Conservation (phyloP, 768 basidiomycete species). For the Calvatia gigantea region DNA sequence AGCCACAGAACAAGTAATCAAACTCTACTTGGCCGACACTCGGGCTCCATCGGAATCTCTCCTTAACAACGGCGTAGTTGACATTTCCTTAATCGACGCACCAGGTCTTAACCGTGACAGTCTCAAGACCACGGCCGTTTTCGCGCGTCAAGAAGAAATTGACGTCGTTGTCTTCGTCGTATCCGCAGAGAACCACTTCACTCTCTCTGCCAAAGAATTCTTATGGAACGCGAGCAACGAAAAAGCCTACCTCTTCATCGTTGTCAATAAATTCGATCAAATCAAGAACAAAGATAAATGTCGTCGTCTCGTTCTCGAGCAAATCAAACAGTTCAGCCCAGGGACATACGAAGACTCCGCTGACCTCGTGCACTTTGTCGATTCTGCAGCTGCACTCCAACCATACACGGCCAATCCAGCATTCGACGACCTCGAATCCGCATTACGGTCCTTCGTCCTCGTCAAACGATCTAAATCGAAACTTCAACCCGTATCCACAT, state of each 20-base stretch:
- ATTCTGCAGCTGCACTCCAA: conserved; percentile 74
- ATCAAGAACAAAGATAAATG: conserved; percentile 96
- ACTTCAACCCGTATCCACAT: conserved; percentile 89
- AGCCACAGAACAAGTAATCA: conserved; percentile 69
- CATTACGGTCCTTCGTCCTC: conserved; percentile 91
- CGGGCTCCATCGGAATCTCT: conserved; percentile 79
- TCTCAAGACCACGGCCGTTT: conserved; percentile 90
- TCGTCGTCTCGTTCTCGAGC: conserved; percentile 82
- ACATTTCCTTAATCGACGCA: conserved; percentile 97
- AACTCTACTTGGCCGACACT: conserved; percentile 85
- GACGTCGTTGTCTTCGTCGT: conserved; percentile 99
- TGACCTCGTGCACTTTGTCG: conserved; percentile 98
- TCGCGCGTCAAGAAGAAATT: conserved; percentile 95
- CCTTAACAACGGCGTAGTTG: conserved; percentile 91
- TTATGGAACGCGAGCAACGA: conserved; percentile 90
- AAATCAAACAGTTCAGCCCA: conserved; percentile 92
- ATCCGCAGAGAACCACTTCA: conserved; percentile 98
- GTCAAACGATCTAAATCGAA: conserved; percentile 96
- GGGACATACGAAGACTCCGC: conserved; percentile 85
- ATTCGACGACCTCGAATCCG: conserved; percentile 87
- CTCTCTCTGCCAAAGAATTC: conserved; percentile 93
- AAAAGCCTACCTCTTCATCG: conserved; percentile 97
- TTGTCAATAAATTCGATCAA: conserved; percentile 96
- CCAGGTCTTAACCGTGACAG: conserved; percentile 97
- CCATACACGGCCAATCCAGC: conserved; percentile 62